Percentiles rank a stretch among this genome's conserved stretches.
phyloP scores from a whole-genome alignment of 2,329 filamentous ascomycete genomes.

The Hymenoscyphus albidus region DNA sequence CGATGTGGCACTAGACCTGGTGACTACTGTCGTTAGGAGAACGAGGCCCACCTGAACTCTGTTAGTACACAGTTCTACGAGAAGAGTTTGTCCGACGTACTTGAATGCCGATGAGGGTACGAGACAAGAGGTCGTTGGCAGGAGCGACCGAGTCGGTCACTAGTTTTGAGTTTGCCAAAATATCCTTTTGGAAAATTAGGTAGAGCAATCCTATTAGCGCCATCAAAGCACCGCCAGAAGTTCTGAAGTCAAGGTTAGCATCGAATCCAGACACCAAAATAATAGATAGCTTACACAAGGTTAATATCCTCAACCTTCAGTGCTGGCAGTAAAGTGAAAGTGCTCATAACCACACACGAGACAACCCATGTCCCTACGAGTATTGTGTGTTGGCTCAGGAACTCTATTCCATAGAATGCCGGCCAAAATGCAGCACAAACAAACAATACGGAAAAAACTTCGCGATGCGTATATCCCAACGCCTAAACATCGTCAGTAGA shows the following conservation, averaged over 20 bases:
- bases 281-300: conserved; percentile 58
- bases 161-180: conserved; percentile 28
- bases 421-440: conserved; percentile 77
- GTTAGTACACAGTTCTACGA: conserved; percentile 16
- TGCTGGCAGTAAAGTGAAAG: conserved; percentile 83
- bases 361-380: conserved; percentile 69
- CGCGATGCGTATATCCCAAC: conserved; percentile 84
- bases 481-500: conserved; percentile 52
- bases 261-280: not conserved
- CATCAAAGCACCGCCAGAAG: conserved; percentile 76
- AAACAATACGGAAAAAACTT: conserved; percentile 81
- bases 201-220: conserved; percentile 71
- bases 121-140: conserved; percentile 48
- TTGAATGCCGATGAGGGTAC: conserved; percentile 63
- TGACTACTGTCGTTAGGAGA: conserved; percentile 77
- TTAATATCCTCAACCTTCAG: conserved; percentile 76
- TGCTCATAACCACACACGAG: conserved; percentile 79
- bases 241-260: conserved; percentile 42
- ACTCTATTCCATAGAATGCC: conserved; percentile 64
- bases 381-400: conserved; percentile 61
- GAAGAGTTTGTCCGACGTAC: conserved; percentile 36
- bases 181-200: conserved; percentile 67
- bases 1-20: conserved; percentile 78
- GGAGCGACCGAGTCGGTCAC: conserved; percentile 25
- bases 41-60: conserved; percentile 65